Evolutionary conservation across 768 basidiomycete genomes (phyloP).

Genomic region (Dioszegia crocea): DNA sequence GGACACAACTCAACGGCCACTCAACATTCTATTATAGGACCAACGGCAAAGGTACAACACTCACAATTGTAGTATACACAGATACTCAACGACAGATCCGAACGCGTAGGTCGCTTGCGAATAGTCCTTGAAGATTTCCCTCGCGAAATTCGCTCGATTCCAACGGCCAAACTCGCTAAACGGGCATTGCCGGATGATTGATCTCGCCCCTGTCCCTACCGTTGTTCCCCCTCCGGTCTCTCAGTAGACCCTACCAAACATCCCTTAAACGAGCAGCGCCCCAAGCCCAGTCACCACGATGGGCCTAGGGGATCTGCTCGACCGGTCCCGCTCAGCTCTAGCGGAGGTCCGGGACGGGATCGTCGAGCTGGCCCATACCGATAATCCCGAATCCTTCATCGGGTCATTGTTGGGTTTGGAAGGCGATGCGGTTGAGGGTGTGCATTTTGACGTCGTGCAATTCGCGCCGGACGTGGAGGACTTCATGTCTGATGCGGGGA

Average conservation of each 20-base stretch:
- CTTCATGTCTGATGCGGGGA: too few species aligned
- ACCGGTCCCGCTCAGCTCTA: slow-evolving; percentile 8
- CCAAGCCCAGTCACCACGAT: not conserved
- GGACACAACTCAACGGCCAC: too few species aligned
- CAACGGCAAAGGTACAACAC: too few species aligned
- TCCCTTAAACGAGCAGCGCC: not conserved
- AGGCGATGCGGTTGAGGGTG: not conserved
- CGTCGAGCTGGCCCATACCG: not conserved
- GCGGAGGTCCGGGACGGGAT: not conserved
- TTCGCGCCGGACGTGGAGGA: not conserved
- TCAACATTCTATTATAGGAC: too few species aligned
- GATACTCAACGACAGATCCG: too few species aligned
- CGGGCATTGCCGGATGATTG: not conserved
- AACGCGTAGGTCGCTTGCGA: too few species aligned
- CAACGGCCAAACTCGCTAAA: not conserved
- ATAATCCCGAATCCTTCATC: slow-evolving; percentile 1
- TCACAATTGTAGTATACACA: too few species aligned
- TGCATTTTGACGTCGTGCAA: not conserved
- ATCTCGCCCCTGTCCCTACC: not conserved
- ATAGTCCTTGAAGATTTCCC: too few species aligned
- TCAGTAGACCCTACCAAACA: not conserved
- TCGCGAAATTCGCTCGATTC: too few species aligned
- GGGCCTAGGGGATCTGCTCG: slow-evolving; percentile 8
- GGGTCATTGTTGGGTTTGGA: not conserved
- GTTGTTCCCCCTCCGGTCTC: not conserved